Percentiles rank a stretch among this genome's conserved stretches.
phyloP scores from a whole-genome alignment of 768 basidiomycete genomes.

The Xerocomellus intermedius region DNA sequence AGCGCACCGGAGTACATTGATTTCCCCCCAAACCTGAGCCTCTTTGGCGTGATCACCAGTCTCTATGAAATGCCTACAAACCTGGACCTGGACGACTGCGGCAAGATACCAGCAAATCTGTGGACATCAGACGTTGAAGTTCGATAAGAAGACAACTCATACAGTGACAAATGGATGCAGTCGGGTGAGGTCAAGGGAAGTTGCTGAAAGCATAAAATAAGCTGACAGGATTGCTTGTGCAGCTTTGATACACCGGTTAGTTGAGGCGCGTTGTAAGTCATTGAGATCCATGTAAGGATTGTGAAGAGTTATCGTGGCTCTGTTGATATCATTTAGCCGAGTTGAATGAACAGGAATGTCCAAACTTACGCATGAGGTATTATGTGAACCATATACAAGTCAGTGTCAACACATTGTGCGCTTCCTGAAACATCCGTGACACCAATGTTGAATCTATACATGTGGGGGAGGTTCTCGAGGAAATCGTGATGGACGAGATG shows the following conservation, averaged over 20 bases:
- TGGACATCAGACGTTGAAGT: slow-evolving; percentile 14
- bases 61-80: slow-evolving; percentile 85
- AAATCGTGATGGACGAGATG: slow-evolving; percentile 65
- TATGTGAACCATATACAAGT: slow-evolving; percentile 84
- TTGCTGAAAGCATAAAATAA: slow-evolving; percentile 76
- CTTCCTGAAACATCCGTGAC: slow-evolving; percentile 58
- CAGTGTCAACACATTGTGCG: slow-evolving; percentile 64
- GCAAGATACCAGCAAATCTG: slow-evolving; percentile 92
- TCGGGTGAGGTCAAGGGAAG: slow-evolving; percentile 76
- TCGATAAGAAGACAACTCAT: slow-evolving; percentile 28
- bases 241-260: slow-evolving; percentile 68
- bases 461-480: slow-evolving; percentile 65
- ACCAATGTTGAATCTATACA: slow-evolving; percentile 62
- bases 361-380: slow-evolving; percentile 77
- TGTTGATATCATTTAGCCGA: slow-evolving; percentile 30
- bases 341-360: slow-evolving; percentile 2
- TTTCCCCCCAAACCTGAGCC: slow-evolving; percentile 82
- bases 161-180: slow-evolving; percentile 83
- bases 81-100: slow-evolving; percentile 80
- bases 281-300: slow-evolving; percentile 79
- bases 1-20: slow-evolving; percentile 73
- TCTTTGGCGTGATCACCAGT: slow-evolving; percentile 72
- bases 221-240: slow-evolving; percentile 72
- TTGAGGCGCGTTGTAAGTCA: slow-evolving; percentile 63
- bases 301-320: slow-evolving; percentile 86